A percentile compares a stretch with the other conserved stretches of the same genome.
These are phyloP conservation scores for Phoma herbarum DNA, from an alignment of 2,329 filamentous ascomycete genomes.

Conservation along the genomic window DNA sequence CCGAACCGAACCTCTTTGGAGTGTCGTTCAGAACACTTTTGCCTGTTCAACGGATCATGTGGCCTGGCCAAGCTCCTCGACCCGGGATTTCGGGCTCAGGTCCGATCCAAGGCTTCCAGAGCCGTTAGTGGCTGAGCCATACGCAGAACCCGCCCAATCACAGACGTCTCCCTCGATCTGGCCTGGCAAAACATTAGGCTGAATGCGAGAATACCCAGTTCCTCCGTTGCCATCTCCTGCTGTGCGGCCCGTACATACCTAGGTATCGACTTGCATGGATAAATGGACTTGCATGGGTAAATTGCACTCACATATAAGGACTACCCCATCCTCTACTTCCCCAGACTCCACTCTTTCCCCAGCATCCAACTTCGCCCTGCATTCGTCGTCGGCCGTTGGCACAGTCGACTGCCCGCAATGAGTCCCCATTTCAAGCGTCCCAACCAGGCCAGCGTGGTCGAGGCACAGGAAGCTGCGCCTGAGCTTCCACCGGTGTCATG, in stretches of 20 bases:
- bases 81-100: conserved; percentile 20
- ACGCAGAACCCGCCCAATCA: conserved; percentile 4
- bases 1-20: not conserved
- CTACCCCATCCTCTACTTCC: conserved; percentile 24
- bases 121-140: conserved; percentile 27
- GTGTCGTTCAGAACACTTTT: not conserved
- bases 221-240: conserved; percentile 24
- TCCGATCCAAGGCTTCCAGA: conserved; percentile 26
- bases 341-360: conserved; percentile 25
- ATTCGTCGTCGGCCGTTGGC: not conserved
- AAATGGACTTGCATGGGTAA: too few relatives aligned
- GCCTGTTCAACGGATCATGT: too few relatives aligned
- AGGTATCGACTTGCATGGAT: conserved; percentile 11
- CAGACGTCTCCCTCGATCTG: not conserved
- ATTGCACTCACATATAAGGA: conserved; percentile 27
- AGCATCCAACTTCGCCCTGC: conserved; percentile 16
- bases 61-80: conserved; percentile 10
- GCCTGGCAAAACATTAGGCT: conserved; percentile 26
- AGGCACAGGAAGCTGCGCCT: not conserved
- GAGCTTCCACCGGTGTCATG: conserved; percentile 4
- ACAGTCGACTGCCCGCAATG: not conserved
- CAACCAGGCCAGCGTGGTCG: not conserved
- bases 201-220: conserved; percentile 25
- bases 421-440: not conserved
- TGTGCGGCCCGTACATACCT: conserved; percentile 25